phyloP scores from a whole-genome alignment of 208 protist species.

The Zelonia costaricensis region DNA sequence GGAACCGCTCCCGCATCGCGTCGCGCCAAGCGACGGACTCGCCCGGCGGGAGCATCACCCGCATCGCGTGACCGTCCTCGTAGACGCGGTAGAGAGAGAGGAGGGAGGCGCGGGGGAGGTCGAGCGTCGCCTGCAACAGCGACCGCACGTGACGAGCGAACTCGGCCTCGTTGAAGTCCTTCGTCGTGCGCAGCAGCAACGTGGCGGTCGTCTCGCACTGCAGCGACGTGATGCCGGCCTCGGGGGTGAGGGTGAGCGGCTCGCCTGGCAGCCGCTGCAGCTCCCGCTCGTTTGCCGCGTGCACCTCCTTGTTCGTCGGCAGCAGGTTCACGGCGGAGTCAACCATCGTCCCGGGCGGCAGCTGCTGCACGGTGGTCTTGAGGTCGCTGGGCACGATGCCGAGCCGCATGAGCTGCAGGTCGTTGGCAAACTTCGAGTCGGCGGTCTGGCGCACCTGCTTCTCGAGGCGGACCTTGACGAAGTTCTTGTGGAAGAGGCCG shows the following conservation, averaged over 20 bases:
- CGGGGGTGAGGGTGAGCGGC: conserved; percentile 62
- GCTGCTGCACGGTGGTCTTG: conserved; percentile 65
- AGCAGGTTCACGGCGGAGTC: conserved; percentile 82
- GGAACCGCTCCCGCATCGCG: conserved; percentile 80
- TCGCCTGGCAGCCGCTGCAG: conserved; percentile 72
- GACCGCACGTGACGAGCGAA: conserved; percentile 75
- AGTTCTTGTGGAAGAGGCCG: conserved; percentile 61
- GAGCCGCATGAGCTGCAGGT: conserved; percentile 75
- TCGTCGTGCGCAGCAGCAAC: conserved; percentile 75
- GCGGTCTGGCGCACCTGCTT: conserved; percentile 73
- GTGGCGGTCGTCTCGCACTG: conserved; percentile 77
- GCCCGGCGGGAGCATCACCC: conserved; percentile 78
- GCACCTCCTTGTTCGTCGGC: conserved; percentile 87
- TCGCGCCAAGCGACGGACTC: conserved; percentile 82
- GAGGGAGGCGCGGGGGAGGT: conserved; percentile 74
- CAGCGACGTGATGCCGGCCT: conserved; percentile 82
- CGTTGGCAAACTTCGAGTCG: conserved; percentile 61
- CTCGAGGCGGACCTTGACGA: conserved; percentile 78
- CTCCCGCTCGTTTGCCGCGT: conserved; percentile 77
- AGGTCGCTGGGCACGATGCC: conserved; percentile 67
- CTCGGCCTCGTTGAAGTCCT: conserved; percentile 70
- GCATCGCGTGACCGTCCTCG: conserved; percentile 87
- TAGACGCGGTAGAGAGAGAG: conserved; percentile 81
- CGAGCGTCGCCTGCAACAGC: conserved; percentile 76
- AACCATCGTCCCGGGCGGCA: conserved; percentile 85